Evolutionary conservation across 2,329 filamentous ascomycete species (phyloP), one percentile per base, ranked within the genome.

Genomic region (Xylariaceae sp.): DNA sequence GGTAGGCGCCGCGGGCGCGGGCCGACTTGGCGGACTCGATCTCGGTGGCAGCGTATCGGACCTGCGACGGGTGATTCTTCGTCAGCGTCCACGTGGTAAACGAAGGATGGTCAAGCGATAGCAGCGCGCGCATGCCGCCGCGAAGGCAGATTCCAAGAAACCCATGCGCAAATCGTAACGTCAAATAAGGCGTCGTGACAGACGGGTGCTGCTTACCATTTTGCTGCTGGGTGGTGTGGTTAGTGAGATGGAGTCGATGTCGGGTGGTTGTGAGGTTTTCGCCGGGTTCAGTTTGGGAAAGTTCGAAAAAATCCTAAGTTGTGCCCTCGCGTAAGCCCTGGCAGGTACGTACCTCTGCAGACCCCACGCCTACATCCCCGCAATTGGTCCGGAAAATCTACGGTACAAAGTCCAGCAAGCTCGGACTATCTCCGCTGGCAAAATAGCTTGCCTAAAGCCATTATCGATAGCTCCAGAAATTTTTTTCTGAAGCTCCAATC

Each of bases 1-100:
- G 85, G 79, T 96, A 98, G 67, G 89, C 88, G 70, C 93, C 92
- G 72, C 92, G 89, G 64, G 90, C 84, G 75, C 90, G 87, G 70
- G 92, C 92, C 73, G 86, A 94, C 80, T 94, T 95, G 57, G 81
- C 77, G 68, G 80, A 72, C 59, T 83, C 75, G 65, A 93, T 90
- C 66, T 88, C 77, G 63, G 81, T 85, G 65, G 84, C 84, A 70
- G 87, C 87, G 88, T 95, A 95, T 71, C 89, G 87, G 77, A 94
- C 87, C 88, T 93, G 60, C 38, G 46, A 25, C 42, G 31, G 25
- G 39, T 19, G 7, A 12, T 23, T 29, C 26, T 27, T 35, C 23
- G 38, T 53, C 44, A 54, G 47, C 15, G 12, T 26, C n/a, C 24
- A 7, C 12, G n/a, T 26, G n/a, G n/a, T n/a, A n/a, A n/a, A n/a